Evolutionary conservation across 805 yeast genomes (phyloP), one percentile per base, ranked within the genome.

Genomic region (Zygotorulaspora sp.): DNA sequence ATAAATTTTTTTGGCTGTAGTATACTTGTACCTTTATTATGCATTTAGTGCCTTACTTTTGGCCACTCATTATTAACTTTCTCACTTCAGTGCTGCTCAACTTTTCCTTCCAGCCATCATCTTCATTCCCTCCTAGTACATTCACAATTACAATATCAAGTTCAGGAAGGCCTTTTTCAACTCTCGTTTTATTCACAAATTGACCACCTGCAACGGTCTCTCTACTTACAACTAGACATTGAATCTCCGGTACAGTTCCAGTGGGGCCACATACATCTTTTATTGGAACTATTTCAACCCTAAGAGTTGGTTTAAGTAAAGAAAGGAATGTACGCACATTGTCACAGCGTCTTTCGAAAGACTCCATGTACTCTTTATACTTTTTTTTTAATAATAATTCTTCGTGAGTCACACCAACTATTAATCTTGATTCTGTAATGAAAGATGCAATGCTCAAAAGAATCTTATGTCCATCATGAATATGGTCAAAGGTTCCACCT

Each of bases 401-500:
- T 8, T 77, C 74, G 8, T 88, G 95, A 0, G 97, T 87, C 3
- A 92, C 67, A 0, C 98, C 99, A 5, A 92, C 69, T 33, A 90
- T 82, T 10, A 92, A 64, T 15, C 61, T 63, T 2, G 58, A 49
- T 2, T 61, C 51, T 0, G 94, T 69, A 6, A 85, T 47, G 52
- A 78, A 87, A 0, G 78, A 76, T 0, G 95, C 71, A 42, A 84
- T 68, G 0, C 92, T 79, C 7, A 92, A 67, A 18, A 92, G 66
- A 19, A 92, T 81, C 58, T 84, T 86, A 62, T 92, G 99, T 0
- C 97, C 99, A 55, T 83, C 95, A 52, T 92, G 99, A 24, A 92
- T 56, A 62, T 92, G 97, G 56, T 92, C 99, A 65, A 92, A 92
- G 0, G 98, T 92, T 0, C 99, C 99, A 0, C 98, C 98, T 1